These are phyloP conservation scores for Botryotinia globosa DNA, from an alignment of 2,329 filamentous ascomycete species.

Conservation along the genomic window DNA sequence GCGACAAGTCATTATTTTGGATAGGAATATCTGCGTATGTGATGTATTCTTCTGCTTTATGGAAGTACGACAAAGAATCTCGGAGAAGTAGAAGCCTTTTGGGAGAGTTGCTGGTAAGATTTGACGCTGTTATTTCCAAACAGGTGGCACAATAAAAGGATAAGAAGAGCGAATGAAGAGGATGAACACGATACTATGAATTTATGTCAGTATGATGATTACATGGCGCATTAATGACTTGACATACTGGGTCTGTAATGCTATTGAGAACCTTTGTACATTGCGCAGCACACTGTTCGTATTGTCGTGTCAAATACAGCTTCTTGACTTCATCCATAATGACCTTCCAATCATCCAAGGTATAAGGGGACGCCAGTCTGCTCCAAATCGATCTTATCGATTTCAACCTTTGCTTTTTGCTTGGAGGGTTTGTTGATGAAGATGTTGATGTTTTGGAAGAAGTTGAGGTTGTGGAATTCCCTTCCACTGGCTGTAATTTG, in stretches of 20 bases:
- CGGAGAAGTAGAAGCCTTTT: constrained; percentile 36
- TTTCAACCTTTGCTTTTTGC: constrained; percentile 23
- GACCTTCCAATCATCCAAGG: constrained; percentile 32
- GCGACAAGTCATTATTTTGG: constrained; percentile 20
- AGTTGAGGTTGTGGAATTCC: not conserved
- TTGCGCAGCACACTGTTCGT: constrained; percentile 35
- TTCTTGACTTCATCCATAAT: constrained; percentile 37
- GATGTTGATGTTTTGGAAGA: constrained; percentile 12
- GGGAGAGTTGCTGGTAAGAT: constrained; percentile 30
- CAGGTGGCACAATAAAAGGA: constrained; percentile 37
- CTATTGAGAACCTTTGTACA: constrained; percentile 35
- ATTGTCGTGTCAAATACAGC: constrained; percentile 33
- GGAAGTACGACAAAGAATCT: constrained; percentile 32
- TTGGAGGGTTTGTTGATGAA: constrained; percentile 7
- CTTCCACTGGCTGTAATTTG: constrained; percentile 18
- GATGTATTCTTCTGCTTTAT: constrained; percentile 31
- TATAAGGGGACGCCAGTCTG: constrained; percentile 30
- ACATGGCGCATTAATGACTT: constrained; percentile 16
- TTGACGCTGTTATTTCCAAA: constrained; percentile 33
- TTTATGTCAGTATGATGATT: constrained; percentile 14
- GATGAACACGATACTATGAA: constrained; percentile 30
- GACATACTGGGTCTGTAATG: constrained; percentile 35
- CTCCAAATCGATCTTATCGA: constrained; percentile 25
- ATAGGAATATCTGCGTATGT: constrained; percentile 29
- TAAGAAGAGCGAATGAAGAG: constrained; percentile 36